Evolutionary conservation across 2,329 filamentous ascomycete genomes (phyloP).

Genomic region (Zymoseptoria brevis): DNA sequence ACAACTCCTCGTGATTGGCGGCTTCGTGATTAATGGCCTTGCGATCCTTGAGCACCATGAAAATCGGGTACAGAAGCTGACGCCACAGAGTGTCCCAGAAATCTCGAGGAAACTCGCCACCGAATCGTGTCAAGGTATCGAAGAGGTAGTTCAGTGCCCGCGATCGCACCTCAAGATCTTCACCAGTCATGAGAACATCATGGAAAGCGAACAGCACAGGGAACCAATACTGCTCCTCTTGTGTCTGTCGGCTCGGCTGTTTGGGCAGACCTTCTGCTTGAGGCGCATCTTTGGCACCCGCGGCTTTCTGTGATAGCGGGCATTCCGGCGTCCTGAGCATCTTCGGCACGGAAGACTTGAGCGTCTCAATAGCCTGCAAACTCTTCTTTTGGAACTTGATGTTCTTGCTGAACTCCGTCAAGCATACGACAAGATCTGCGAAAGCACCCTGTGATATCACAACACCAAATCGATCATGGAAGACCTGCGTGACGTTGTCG

Average conservation of each 20-base stretch:
- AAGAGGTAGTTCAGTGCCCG: conserved; percentile 91
- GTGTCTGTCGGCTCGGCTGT: conserved; percentile 69
- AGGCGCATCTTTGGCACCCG: conserved; percentile 37
- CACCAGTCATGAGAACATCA: conserved; percentile 97
- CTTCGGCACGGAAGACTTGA: conserved; percentile 87
- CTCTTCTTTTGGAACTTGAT: conserved; percentile 98
- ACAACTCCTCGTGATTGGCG: conserved; percentile 90
- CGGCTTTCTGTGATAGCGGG: conserved; percentile 64
- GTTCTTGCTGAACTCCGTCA: conserved; percentile 99
- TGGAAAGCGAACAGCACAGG: conserved; percentile 97
- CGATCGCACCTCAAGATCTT: conserved; percentile 90
- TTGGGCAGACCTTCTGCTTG: conserved; percentile 46
- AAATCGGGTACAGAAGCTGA: conserved; percentile 94
- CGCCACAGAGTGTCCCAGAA: conserved; percentile 99
- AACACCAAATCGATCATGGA: conserved; percentile 89
- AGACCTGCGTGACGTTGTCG: conserved; percentile 92
- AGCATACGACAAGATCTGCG: conserved; percentile 87
- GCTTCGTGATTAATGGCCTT: conserved; percentile 95
- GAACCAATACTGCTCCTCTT: conserved; percentile 98
- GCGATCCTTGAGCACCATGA: conserved; percentile 84
- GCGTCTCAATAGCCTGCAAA: conserved; percentile 83
- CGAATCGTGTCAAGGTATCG: conserved; percentile 81
- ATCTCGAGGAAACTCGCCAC: conserved; percentile 80
- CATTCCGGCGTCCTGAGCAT: conserved; percentile 97
- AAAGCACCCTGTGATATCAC: conserved; percentile 96